Evolutionary conservation across 2,329 filamentous ascomycete genomes (phyloP).

Genomic region (Phaeophleospora eucalypticola): DNA sequence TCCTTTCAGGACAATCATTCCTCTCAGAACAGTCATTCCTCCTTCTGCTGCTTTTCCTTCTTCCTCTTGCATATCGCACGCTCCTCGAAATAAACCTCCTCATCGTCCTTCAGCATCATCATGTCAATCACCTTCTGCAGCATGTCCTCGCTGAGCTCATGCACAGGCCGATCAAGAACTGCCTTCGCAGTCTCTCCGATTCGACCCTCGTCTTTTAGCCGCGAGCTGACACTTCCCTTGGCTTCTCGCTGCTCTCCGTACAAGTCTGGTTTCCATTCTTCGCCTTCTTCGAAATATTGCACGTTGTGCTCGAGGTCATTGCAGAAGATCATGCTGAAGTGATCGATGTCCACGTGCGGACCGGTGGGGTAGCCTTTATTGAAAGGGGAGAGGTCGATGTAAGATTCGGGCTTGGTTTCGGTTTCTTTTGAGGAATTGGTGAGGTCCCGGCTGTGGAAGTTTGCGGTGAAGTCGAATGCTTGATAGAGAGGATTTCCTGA

Average conservation of each 20-base stretch:
- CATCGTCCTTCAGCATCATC: background rate
- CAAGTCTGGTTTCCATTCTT: too few relatives aligned
- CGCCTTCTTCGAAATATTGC: too few relatives aligned
- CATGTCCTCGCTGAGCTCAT: background rate
- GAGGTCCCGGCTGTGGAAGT: background rate
- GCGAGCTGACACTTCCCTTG: too few relatives aligned
- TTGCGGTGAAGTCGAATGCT: background rate
- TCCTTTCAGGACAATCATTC: too few relatives aligned
- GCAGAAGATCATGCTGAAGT: too few relatives aligned
- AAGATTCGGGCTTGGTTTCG: too few relatives aligned
- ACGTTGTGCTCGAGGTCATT: too few relatives aligned
- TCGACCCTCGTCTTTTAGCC: too few relatives aligned
- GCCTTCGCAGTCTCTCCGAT: too few relatives aligned
- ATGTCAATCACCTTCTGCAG: background rate
- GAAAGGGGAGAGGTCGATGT: background rate
- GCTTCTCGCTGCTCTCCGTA: too few relatives aligned
- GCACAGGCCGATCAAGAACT: too few relatives aligned
- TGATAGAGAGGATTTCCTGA: background rate
- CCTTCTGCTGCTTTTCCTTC: background rate
- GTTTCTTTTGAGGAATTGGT: too few relatives aligned
- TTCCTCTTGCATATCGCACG: background rate
- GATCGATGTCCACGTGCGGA: background rate
- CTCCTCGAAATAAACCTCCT: background rate
- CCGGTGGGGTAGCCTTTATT: background rate
- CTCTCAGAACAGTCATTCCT: background rate